Conservation (phyloP, 31 red algal genomes). For the Odonthalia washingtoniensis region DNA sequence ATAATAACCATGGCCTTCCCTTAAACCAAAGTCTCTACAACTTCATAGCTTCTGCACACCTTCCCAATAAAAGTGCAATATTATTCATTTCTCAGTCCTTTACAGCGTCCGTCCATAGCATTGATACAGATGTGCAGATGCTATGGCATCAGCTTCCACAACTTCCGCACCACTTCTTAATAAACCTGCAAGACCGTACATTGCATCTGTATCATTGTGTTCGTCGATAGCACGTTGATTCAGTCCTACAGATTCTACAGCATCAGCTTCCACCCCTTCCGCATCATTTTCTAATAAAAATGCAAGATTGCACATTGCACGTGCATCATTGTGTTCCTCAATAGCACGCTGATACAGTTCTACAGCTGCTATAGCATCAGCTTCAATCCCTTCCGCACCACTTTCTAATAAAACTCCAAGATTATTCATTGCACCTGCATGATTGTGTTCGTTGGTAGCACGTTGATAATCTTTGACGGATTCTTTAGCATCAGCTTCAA, state of each 20-base stretch:
- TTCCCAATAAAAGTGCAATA: too few species aligned
- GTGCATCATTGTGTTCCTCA: neutral
- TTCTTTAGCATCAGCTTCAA: neutral
- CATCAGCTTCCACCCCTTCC: neutral
- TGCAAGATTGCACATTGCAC: constrained; percentile 20
- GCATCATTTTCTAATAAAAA: neutral
- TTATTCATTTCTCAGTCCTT: too few species aligned
- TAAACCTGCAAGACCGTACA: neutral
- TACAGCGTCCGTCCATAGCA: too few species aligned
- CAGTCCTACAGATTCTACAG: neutral
- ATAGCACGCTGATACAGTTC: constrained; percentile 18
- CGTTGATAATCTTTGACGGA: neutral
- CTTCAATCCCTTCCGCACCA: neutral
- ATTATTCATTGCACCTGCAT: constrained; percentile 18
- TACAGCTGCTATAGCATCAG: neutral
- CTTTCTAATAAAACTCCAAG: neutral
- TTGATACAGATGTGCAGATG: neutral
- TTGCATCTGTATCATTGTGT: too few species aligned
- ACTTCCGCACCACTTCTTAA: neutral
- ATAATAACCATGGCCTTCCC: too few species aligned
- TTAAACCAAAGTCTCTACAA: too few species aligned
- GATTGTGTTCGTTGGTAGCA: too few species aligned
- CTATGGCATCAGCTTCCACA: neutral
- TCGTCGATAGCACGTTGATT: constrained; percentile 7
- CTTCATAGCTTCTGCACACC: too few species aligned